These are phyloP conservation scores for Plantago rigida DNA, from an alignment of 305 asterid species.

Conservation along the genomic window DNA sequence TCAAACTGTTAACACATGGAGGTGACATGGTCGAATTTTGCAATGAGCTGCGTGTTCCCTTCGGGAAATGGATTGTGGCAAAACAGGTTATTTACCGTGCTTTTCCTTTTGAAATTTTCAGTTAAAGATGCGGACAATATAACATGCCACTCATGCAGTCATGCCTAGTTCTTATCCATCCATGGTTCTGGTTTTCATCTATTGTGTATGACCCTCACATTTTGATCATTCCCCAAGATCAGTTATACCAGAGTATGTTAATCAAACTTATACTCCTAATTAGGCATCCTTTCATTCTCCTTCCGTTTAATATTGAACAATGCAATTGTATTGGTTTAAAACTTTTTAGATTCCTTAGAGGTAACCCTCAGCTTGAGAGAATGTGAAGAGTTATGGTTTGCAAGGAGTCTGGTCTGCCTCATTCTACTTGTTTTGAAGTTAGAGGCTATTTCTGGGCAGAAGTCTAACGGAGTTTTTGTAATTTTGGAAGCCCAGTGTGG, in stretches of 20 bases:
- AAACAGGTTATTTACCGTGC: slow-evolving; percentile 51
- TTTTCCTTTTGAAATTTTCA: slow-evolving; percentile 4
- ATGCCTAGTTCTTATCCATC: slow-evolving; percentile 18
- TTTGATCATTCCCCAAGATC: neutral
- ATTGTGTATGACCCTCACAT: neutral
- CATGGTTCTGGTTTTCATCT: slow-evolving; percentile 9
- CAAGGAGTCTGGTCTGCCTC: too few species aligned
- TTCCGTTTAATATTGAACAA: too few species aligned
- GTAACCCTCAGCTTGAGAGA: too few species aligned
- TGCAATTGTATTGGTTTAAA: too few species aligned
- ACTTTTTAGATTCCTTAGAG: too few species aligned
- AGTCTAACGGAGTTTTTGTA: too few species aligned
- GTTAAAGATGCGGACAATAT: neutral
- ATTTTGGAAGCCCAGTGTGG: too few species aligned
- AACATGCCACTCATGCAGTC: neutral
- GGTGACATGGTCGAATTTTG: slow-evolving; percentile 93
- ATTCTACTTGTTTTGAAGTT: too few species aligned
- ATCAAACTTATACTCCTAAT: too few species aligned
- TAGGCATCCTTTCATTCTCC: too few species aligned
- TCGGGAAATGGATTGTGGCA: slow-evolving; percentile 63
- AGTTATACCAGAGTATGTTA: neutral
- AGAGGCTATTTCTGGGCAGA: too few species aligned
- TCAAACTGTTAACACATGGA: slow-evolving; percentile 74
- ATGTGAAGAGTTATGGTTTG: too few species aligned
- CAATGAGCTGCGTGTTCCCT: slow-evolving; percentile 81